These are phyloP conservation scores for Betula pendula DNA, from an alignment of 306 rosid genomes.

Conservation along the genomic window DNA sequence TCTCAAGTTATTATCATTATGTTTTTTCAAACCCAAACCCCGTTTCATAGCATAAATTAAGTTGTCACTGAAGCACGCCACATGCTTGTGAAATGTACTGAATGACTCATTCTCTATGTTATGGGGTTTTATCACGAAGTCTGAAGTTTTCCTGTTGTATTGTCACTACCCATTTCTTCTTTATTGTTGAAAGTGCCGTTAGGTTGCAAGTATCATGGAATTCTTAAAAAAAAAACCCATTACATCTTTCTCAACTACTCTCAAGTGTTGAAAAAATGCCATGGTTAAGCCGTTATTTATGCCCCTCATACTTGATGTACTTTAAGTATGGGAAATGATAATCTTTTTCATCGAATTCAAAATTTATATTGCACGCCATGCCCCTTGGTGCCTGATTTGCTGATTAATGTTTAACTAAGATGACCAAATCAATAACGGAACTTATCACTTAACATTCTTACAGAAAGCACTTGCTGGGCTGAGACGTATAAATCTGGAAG, in stretches of 20 bases:
- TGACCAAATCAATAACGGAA: conserved; percentile 3
- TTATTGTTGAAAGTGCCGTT: neutral
- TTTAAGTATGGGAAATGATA: neutral
- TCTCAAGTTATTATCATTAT: neutral
- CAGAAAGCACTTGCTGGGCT: conserved; percentile 94
- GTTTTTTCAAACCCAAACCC: neutral
- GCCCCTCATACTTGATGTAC: neutral
- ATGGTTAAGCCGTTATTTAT: neutral
- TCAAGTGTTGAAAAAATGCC: neutral
- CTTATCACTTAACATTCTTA: neutral
- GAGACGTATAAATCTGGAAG: conserved; percentile 81
- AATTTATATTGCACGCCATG: neutral
- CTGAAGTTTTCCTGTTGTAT: neutral
- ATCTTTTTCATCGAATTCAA: neutral
- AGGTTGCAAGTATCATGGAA: neutral
- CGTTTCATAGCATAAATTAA: neutral
- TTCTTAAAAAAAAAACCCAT: neutral
- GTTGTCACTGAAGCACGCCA: neutral
- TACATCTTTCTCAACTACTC: neutral
- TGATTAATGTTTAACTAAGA: neutral
- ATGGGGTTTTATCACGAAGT: neutral
- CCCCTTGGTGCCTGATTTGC: neutral
- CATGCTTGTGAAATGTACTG: conserved; percentile 25
- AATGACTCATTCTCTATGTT: neutral
- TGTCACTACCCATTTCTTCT: neutral